Evolutionary conservation across 2,329 filamentous ascomycete genomes (phyloP), one percentile per base, ranked within the genome.

Genomic region (Neonectria ditissima): DNA sequence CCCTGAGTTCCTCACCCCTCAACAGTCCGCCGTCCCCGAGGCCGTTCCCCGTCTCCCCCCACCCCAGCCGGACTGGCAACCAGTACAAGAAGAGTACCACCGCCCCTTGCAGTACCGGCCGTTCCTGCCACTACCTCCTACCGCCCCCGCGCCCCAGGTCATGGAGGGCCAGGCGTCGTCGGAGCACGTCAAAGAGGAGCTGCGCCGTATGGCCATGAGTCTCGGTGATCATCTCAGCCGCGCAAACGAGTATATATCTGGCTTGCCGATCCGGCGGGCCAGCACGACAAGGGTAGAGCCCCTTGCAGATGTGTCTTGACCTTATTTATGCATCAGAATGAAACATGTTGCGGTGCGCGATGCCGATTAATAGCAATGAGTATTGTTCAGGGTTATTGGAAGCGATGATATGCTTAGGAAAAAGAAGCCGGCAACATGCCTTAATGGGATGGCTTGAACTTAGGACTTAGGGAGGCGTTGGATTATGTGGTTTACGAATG

Each of bases 111-210:
- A 55, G 13, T 58, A 65, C 11, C 65, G 61, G 9, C 58, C 68
- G 13, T 66, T 71, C 43, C 65, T 70, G 20, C 59, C 81, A 80
- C 18, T 78, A 76, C 2, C 76, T 79, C 24, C 83, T 81, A 4
- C 77, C 2, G 82, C 83, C 10, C 86, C 86, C 2, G 81, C 83
- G 1, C 75, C 80, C 2, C 80, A 81, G 55, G 84, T 87, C 43
- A 83, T 89, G 80, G 85, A 88, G 71, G 85, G 85, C 2, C 79
- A 82, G 32, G 84, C 85, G 0, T 82, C 83, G 0, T 74, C 79
- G 4, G 81, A 83, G 24, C 86, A 87, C 51, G 83, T 86, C 20
- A 83, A 83, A 45, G 80, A 83, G 60, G 80, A 83, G 68, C 78
- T 88, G 65, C 80, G 85, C 9, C 80, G 82, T 18, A 77, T 88